phyloP scores from a whole-genome alignment of 2,329 filamentous ascomycete genomes.

The Byssothecium circinans region DNA sequence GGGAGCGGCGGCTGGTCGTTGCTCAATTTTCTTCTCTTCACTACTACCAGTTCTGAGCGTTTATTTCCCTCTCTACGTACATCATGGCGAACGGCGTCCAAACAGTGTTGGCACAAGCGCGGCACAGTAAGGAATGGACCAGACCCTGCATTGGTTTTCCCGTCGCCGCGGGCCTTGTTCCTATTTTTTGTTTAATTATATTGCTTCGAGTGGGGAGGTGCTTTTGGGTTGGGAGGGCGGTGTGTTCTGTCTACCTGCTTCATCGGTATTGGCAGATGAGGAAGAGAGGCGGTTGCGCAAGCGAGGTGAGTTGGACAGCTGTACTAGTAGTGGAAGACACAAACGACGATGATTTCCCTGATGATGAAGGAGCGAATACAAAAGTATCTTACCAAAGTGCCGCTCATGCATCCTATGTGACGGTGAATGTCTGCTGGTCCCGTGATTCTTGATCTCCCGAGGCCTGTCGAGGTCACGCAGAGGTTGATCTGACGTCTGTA shows the following conservation, averaged over 20 bases:
- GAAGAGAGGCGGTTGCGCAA: background rate
- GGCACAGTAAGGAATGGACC: constrained; percentile 4
- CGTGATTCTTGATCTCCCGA: background rate
- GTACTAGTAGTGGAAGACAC: background rate
- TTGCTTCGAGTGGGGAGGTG: background rate
- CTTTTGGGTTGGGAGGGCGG: background rate
- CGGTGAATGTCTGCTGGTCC: background rate
- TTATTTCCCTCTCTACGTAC: background rate
- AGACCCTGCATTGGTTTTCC: background rate
- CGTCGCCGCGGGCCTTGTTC: too few species aligned
- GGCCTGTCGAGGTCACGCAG: background rate
- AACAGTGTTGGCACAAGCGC: background rate
- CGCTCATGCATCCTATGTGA: background rate
- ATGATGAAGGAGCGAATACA: constrained; percentile 2
- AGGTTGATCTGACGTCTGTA: background rate
- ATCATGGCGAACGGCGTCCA: background rate
- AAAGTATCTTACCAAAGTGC: constrained; percentile 9
- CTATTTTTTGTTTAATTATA: too few species aligned
- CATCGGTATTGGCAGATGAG: constrained; percentile 8
- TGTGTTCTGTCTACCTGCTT: constrained; percentile 4
- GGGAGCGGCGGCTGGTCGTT: constrained; percentile 7
- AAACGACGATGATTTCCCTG: background rate
- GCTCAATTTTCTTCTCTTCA: constrained; percentile 1
- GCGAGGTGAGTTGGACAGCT: background rate
- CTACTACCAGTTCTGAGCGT: constrained; percentile 2